Base-by-base conservation (phyloP, 2,329 filamentous ascomycete species). In the Fusarium anguioides region DNA sequence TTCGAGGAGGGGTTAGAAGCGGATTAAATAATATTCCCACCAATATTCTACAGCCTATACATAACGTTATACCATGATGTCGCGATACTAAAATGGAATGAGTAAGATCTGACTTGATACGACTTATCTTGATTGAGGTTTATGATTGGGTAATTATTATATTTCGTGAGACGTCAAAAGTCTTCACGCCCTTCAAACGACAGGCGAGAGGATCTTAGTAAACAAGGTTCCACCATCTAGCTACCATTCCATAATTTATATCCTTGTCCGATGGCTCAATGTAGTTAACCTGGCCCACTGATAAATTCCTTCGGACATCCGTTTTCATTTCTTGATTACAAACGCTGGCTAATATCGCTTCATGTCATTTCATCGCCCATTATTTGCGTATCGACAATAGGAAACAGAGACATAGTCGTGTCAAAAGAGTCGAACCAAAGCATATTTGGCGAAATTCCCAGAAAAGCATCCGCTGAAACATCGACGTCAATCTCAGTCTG, bases 361-460 rank as follows among this genome's bases (percentile, higher is more conserved):
- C 33, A 53, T 20, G 27, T 26, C 36, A 62, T 27, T 23, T 56
- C 59, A 4, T 47, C 35, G 2, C 57, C 59, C 47, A 62, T 62
- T 31, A 70, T 60, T 12, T 72, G 64, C 4, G 69, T 71, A 17
- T 73, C 71, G 2, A 72, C 69, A 3, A 72, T 72, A 0, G 71
- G 70, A 26, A 73, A 72, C 2, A 72, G 23, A 11, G 71, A 72
- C 58, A 72, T 72, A 2, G 69, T 70, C n/a, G 70, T 69, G 3
- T 69, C 71, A 41, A 72, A 73, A 6, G 71, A 65, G 23, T 72
- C 71, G 18, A 72, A 72, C 71, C 70, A 73, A 17, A 72, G 61
- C 60, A 72, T 62, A 15, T 71, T 72, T 4, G 71, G 71, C 2
- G 71, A 72, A 10, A 72, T 73, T 0, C 68, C 66, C 3, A 71